Evolutionary conservation across 2,329 filamentous ascomycete species (phyloP), one percentile per base, ranked within the genome.

Genomic region (Paraconiothyrium brasiliense): DNA sequence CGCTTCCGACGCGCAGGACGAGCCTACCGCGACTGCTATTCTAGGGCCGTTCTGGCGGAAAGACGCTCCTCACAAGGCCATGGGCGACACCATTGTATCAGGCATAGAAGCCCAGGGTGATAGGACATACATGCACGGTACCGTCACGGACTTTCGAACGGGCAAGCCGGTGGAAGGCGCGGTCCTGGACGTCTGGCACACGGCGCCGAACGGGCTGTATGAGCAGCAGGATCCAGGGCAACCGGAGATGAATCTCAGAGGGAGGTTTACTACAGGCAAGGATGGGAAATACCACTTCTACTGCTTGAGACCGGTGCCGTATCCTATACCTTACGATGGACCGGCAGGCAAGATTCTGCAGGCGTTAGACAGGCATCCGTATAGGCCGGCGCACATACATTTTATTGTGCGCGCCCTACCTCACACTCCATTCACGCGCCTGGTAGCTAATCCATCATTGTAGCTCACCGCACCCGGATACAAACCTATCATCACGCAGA

Each of bases 1-100:
- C 54, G 84, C 85, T 34, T 84, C 85, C 54, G 83, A 85, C 43
- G 83, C 82, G 0, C 62, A 60, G 24, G 78, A 81, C 58, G 73
- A 76, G 27, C 83, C 88, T 11, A 95, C 92, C 5, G 87, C 91
- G 2, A 91, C 91, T 4, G 89, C 92, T 44, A 93, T 97, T 67
- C 85, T 97, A 0, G 93, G 93, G 0, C 93, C 93, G 1, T 97
- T 97, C 81, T 96, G 92, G 87, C 86, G 92, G 6, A 84, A 87
- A 47, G 85, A 93, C 68, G 88, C 92, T 0, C 92, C 92, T 5
- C 80, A 85, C 60, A 85, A 89, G 50, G 80, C 87, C n/a, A 91
- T 91, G 72, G 92, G 91, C 54, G 86, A 84, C 49, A 89, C 83
- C 69, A 92, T 95, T 64, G 83, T 89, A 1, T 70, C 67, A 81